Conservation (phyloP, 345 rosid species). For the Lagerstroemia speciosa region DNA sequence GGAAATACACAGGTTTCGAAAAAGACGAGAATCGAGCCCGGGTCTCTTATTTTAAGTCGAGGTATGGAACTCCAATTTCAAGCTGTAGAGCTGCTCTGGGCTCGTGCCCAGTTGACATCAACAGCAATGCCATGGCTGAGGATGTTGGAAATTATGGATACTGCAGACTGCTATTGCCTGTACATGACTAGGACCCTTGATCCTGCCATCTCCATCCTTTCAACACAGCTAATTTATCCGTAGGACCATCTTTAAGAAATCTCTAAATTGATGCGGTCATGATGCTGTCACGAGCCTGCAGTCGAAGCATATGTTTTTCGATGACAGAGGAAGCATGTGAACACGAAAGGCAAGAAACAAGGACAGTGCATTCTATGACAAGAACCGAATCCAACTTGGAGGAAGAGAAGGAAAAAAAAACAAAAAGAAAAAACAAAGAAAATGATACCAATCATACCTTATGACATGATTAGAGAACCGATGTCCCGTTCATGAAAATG, state of each 20-base stretch:
- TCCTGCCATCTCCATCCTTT: background rate
- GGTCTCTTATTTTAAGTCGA: too few relatives aligned
- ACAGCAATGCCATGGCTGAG: background rate
- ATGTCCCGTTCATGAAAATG: background rate
- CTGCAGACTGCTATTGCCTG: background rate
- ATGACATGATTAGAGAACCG: background rate
- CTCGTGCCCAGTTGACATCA: background rate
- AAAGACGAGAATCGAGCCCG: too few relatives aligned
- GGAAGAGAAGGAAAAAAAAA: too few relatives aligned
- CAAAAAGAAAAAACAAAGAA: too few relatives aligned
- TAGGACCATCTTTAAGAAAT: background rate
- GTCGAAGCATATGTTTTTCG: too few relatives aligned
- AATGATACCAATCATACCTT: background rate
- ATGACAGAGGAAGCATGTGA: too few relatives aligned
- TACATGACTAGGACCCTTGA: conserved; percentile 2
- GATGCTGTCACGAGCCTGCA: background rate
- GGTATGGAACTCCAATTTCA: too few relatives aligned
- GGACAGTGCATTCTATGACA: too few relatives aligned
- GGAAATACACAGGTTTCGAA: too few relatives aligned
- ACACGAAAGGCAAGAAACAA: too few relatives aligned
- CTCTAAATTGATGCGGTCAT: background rate
- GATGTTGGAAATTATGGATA: background rate
- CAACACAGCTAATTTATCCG: background rate
- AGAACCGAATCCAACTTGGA: too few relatives aligned
- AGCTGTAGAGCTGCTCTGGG: too few relatives aligned